phyloP scores from a whole-genome alignment of 2,329 filamentous ascomycete genomes.

The Diaporthe sp. region DNA sequence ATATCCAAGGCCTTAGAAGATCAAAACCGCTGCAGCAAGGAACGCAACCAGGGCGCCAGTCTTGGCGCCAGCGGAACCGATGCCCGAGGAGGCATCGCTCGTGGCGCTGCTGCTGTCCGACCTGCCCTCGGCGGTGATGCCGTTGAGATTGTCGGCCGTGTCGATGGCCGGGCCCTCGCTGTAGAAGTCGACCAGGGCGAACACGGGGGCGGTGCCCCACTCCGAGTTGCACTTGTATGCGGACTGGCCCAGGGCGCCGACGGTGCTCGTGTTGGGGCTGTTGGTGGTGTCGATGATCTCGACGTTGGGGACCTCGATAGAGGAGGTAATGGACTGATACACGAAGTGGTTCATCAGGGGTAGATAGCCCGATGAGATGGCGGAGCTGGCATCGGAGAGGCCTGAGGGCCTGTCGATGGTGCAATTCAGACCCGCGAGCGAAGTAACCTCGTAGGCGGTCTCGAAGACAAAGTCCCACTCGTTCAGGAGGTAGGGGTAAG shows the following conservation, averaged over 20 bases:
- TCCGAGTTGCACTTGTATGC: conserved; percentile 66
- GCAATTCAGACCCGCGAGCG: conserved; percentile 78
- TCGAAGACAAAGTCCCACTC: conserved; percentile 80
- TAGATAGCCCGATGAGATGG: conserved; percentile 71
- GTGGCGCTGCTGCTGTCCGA: conserved; percentile 40
- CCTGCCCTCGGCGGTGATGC: conserved; percentile 52
- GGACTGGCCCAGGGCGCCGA: conserved; percentile 68
- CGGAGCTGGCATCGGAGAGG: conserved; percentile 63
- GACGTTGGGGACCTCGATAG: conserved; percentile 73
- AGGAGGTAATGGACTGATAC: conserved; percentile 67
- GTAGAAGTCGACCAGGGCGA: conserved; percentile 85
- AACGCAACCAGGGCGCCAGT: conserved; percentile 60
- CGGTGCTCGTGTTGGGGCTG: conserved; percentile 64
- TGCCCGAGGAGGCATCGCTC: conserved; percentile 38
- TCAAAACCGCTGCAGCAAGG: conserved; percentile 56
- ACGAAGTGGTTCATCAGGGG: conserved; percentile 87
- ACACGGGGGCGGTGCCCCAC: conserved; percentile 77
- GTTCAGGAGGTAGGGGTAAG: conserved; percentile 71
- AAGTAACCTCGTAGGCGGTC: conserved; percentile 76
- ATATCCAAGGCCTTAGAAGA: conserved; percentile 47
- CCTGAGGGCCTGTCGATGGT: conserved; percentile 74
- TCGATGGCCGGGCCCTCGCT: conserved; percentile 78
- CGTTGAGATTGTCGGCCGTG: conserved; percentile 78
- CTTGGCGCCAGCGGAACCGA: conserved; percentile 40
- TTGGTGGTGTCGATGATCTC: conserved; percentile 75